phyloP scores from a whole-genome alignment of 805 yeast species.

The Wickerhamiella vanderwaltii region DNA sequence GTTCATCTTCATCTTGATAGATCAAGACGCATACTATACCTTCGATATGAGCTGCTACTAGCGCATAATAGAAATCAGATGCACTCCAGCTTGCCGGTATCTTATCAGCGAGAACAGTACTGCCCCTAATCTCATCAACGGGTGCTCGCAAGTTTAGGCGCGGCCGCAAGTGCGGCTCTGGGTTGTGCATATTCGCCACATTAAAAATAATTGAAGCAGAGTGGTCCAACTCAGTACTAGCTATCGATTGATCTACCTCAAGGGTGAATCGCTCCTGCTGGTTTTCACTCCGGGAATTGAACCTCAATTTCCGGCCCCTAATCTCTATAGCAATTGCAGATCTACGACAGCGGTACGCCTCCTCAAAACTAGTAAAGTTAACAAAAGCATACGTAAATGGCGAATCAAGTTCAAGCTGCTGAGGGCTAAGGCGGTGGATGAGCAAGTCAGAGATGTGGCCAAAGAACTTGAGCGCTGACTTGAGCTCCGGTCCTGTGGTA shows the following conservation, averaged over 20 bases:
- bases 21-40: slow-evolving; percentile 1
- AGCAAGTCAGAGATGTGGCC: neutral
- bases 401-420: neutral
- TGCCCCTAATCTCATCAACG: no score
- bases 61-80: neutral
- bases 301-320: slow-evolving; percentile 1
- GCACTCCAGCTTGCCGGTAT: slow-evolving; percentile 4
- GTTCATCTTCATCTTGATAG: slow-evolving; percentile 6
- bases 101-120: slow-evolving; percentile 1
- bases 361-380: slow-evolving; percentile 2
- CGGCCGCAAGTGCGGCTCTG: neutral
- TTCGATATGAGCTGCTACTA: neutral
- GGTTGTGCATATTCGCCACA: neutral
- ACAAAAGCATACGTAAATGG: slow-evolving; percentile 8
- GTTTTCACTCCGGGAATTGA: neutral
- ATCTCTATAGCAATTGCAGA: slow-evolving; percentile 5
- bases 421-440: neutral
- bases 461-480: neutral
- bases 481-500: slow-evolving; percentile 2
- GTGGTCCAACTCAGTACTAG: neutral
- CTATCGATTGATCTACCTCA: neutral
- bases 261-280: neutral
- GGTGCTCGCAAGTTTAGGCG: neutral
- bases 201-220: neutral
- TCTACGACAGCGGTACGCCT: slow-evolving; percentile 1